Percentiles rank a stretch among this genome's conserved stretches.
These are phyloP conservation scores for Sclerotinia sclerotiorum DNA, from an alignment of 2,329 filamentous ascomycete genomes.

Conservation along the genomic window DNA sequence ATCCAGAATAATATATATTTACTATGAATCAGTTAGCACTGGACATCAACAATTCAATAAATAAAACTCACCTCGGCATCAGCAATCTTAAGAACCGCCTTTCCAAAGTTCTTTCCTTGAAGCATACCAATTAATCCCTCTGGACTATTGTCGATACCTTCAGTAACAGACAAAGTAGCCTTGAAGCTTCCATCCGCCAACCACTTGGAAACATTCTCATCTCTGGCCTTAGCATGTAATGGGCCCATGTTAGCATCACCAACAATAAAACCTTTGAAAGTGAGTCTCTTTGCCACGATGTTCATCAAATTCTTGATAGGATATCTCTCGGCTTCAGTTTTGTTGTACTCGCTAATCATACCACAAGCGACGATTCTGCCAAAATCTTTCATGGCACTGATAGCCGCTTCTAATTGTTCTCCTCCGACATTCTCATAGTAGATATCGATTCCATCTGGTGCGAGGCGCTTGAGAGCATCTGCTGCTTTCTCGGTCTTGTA, in stretches of 20 bases:
- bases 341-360: conserved; percentile 71
- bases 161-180: conserved; percentile 57
- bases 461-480: conserved; percentile 64
- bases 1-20: neutral
- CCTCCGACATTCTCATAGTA: conserved; percentile 82
- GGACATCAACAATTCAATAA: no score
- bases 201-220: conserved; percentile 68
- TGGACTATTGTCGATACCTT: conserved; percentile 65
- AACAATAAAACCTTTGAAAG: conserved; percentile 67
- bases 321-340: conserved; percentile 52
- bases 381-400: conserved; percentile 60
- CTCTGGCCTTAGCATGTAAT: conserved; percentile 59
- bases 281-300: conserved; percentile 61
- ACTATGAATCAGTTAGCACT: neutral
- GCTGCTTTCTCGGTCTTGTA: conserved; percentile 72
- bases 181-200: conserved; percentile 66
- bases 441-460: conserved; percentile 73
- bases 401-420: conserved; percentile 68
- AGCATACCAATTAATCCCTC: conserved; percentile 68
- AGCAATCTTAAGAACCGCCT: conserved; percentile 65
- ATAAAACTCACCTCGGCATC: conserved; percentile 30
- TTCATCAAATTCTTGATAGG: conserved; percentile 61
- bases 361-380: conserved; percentile 63
- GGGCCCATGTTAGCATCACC: conserved; percentile 60
- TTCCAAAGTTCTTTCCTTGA: conserved; percentile 69